Evolutionary conservation across 208 protist species (phyloP).

Genomic region (Leishmania tarentolae): DNA sequence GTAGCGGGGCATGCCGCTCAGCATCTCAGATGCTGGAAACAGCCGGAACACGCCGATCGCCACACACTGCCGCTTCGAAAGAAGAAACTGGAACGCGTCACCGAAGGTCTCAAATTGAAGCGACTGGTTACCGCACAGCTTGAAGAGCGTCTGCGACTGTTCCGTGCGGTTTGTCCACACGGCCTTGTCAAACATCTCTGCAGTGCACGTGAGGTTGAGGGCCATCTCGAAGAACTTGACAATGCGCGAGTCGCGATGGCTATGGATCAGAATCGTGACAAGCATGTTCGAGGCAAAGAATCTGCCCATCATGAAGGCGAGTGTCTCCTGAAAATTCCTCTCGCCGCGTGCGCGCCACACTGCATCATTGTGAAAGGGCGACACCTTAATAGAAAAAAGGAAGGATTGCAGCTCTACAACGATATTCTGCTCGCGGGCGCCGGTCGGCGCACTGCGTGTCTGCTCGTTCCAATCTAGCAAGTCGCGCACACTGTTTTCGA

Average conservation of each 20-base stretch:
- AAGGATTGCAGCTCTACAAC: conserved; percentile 87
- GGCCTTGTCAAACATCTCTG: conserved; percentile 70
- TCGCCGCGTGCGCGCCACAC: conserved; percentile 78
- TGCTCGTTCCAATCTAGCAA: conserved; percentile 64
- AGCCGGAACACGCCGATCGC: conserved; percentile 85
- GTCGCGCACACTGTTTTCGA: conserved; percentile 77
- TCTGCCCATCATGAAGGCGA: conserved; percentile 90
- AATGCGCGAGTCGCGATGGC: conserved; percentile 72
- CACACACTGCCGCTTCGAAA: conserved; percentile 66
- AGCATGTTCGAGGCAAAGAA: conserved; percentile 91
- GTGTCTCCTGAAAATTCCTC: conserved; percentile 80
- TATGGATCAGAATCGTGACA: conserved; percentile 78
- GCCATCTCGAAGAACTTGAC: conserved; percentile 83
- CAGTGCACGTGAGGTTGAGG: conserved; percentile 57
- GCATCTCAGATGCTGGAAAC: conserved; percentile 62
- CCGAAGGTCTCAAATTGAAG: conserved; percentile 81
- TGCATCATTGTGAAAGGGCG: conserved; percentile 76
- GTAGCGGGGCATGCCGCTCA: conserved; percentile 70
- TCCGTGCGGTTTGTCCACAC: conserved; percentile 50
- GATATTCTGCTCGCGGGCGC: conserved; percentile 74
- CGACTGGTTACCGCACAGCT: conserved; percentile 71
- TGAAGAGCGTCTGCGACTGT: conserved; percentile 70
- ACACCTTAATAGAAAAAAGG: conserved; percentile 75
- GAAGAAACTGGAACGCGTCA: conserved; percentile 79
- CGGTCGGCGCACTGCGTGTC: conserved; percentile 21